Percentiles rank a stretch among this genome's conserved stretches.
phyloP scores from a whole-genome alignment of 2,329 filamentous ascomycete genomes.

The Byssoonygena ceratinophila region DNA sequence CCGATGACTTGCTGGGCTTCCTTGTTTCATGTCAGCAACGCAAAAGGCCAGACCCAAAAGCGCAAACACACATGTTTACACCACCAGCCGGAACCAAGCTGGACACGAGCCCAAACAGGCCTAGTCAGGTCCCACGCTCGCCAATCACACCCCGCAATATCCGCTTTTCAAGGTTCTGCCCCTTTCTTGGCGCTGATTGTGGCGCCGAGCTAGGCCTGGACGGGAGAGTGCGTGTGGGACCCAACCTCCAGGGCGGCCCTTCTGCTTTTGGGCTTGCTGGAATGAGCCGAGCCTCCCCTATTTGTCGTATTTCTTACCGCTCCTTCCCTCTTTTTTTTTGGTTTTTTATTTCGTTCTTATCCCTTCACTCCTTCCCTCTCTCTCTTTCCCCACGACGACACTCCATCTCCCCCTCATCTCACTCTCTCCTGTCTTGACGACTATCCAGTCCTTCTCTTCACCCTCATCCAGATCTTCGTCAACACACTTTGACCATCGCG shows the following conservation, averaged over 20 bases:
- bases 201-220: not conserved
- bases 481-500: slow-evolving; percentile 4
- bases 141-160: not conserved
- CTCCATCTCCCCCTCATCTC: not conserved
- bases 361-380: not conserved
- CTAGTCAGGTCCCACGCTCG: not conserved
- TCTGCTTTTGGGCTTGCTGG: not conserved
- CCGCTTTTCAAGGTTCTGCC: not conserved
- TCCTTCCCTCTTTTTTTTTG: not conserved
- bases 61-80: too few relatives aligned
- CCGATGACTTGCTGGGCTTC: not conserved
- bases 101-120: not conserved
- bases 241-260: not conserved
- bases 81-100: not conserved
- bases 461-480: slow-evolving; percentile 5
- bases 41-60: too few relatives aligned
- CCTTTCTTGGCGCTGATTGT: not conserved
- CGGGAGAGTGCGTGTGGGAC: not conserved
- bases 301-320: not conserved
- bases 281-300: not conserved
- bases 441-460: slow-evolving; percentile 8
- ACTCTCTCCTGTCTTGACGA: slow-evolving; percentile 7
- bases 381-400: not conserved
- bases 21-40: not conserved
- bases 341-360: not conserved